Conservation (phyloP, 345 rosid species). For the Populus euphratica region DNA sequence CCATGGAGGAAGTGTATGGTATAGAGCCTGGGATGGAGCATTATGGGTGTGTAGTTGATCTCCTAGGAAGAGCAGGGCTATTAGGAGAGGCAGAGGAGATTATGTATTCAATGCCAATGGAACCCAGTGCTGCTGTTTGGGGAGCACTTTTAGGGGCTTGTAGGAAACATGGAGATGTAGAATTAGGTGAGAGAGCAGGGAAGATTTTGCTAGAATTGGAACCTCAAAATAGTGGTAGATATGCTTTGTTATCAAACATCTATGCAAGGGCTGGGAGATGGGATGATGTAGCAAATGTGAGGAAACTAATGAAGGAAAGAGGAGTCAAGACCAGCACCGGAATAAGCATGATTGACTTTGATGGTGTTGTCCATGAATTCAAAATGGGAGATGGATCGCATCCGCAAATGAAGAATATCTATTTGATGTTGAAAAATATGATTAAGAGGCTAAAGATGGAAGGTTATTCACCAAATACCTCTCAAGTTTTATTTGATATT, state of each 20-base stretch:
- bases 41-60: constrained; percentile 45
- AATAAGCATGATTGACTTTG: constrained; percentile 30
- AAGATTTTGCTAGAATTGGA: constrained; percentile 36
- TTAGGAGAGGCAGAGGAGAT: constrained; percentile 39
- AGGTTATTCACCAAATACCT: constrained; percentile 36
- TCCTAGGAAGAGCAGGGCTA: constrained; percentile 38
- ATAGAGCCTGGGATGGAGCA: constrained; percentile 41
- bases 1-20: constrained; percentile 29
- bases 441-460: constrained; percentile 31
- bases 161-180: constrained; percentile 34
- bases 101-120: constrained; percentile 32
- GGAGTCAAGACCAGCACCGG: constrained; percentile 39
- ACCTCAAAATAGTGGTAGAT: constrained; percentile 42
- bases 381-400: constrained; percentile 41
- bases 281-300: constrained; percentile 35
- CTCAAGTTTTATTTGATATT: constrained; percentile 38
- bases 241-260: constrained; percentile 41
- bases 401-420: constrained; percentile 31
- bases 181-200: constrained; percentile 40
- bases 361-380: constrained; percentile 39
- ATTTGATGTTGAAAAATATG: constrained; percentile 26
- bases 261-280: constrained; percentile 44
- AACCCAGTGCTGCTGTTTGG: constrained; percentile 43
- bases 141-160: constrained; percentile 48
- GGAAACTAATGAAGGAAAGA: constrained; percentile 45